A percentile compares a stretch with the other conserved stretches of the same genome.
These are phyloP conservation scores for Aspergillus arachidicola DNA, from an alignment of 2,329 filamentous ascomycete species.

Conservation along the genomic window DNA sequence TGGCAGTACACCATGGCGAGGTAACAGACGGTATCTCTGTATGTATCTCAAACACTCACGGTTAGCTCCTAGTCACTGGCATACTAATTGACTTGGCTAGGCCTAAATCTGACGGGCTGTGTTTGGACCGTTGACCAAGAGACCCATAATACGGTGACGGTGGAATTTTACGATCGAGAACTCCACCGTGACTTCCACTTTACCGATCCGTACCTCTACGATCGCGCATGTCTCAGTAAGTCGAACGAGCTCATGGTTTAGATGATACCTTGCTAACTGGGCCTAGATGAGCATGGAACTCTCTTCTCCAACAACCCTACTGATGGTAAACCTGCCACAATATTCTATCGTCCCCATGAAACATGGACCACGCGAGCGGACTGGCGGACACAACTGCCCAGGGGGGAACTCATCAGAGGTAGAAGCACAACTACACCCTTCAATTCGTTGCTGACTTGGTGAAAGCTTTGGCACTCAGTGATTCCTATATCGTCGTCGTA, in stretches of 20 bases:
- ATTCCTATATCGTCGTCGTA: constrained; percentile 86
- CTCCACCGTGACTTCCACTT: constrained; percentile 95
- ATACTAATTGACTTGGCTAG: constrained; percentile 33
- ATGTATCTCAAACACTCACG: constrained; percentile 18
- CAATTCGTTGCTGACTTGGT: background rate
- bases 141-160: constrained; percentile 87
- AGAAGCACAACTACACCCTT: constrained; percentile 12
- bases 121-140: constrained; percentile 98
- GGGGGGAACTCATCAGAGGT: constrained; percentile 76
- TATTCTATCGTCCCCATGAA: constrained; percentile 98
- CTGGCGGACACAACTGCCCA: constrained; percentile 86
- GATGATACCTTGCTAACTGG: constrained; percentile 25
- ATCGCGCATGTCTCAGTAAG: constrained; percentile 85
- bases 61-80: background rate
- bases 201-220: constrained; percentile 92
- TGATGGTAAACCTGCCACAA: constrained; percentile 68
- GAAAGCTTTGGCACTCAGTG: constrained; percentile 80
- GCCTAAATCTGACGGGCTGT: constrained; percentile 85
- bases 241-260: constrained; percentile 10
- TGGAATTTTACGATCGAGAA: constrained; percentile 96
- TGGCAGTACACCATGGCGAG: constrained; percentile 92
- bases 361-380: constrained; percentile 91
- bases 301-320: constrained; percentile 80
- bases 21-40: constrained; percentile 90
- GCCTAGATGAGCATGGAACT: constrained; percentile 70